Conservation (phyloP, 192 early-diverging fungal genomes). For the Entomortierella chlamydospora region DNA sequence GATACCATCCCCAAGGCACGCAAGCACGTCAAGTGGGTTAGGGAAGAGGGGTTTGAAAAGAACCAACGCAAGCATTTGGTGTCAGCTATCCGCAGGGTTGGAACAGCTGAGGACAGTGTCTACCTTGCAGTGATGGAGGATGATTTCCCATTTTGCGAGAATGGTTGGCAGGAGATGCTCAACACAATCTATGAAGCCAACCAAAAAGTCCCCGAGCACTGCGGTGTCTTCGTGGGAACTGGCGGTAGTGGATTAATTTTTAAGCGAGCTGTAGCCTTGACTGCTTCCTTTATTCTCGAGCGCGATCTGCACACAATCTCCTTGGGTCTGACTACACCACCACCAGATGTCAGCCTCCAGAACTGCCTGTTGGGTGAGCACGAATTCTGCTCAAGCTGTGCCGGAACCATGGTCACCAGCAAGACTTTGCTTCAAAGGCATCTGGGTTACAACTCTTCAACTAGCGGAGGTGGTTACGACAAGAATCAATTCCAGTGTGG, state of each 20-base stretch:
- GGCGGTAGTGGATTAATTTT: conserved; percentile 62
- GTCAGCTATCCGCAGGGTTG: conserved; percentile 53
- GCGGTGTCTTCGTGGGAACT: conserved; percentile 67
- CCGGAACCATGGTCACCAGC: conserved; percentile 60
- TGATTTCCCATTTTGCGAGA: conserved; percentile 65
- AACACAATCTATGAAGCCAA: conserved; percentile 62
- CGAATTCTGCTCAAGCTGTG: conserved; percentile 57
- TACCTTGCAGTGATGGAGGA: conserved; percentile 65
- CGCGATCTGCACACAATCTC: conserved; percentile 10
- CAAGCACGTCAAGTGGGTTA: conserved; percentile 60
- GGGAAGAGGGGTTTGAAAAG: conserved; percentile 58
- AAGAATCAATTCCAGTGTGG: conserved; percentile 67
- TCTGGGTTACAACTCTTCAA: conserved; percentile 67
- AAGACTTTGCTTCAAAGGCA: conserved; percentile 62
- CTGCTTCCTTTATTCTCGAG: conserved; percentile 44
- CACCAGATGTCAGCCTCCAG: conserved; percentile 67
- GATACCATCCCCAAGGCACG: conserved; percentile 52
- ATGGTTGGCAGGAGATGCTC: conserved; percentile 61
- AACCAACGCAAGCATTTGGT: conserved; percentile 65
- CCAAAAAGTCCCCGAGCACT: conserved; percentile 56
- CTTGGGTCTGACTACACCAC: conserved; percentile 24
- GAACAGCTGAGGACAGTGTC: conserved; percentile 42
- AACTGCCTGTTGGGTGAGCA: conserved; percentile 61
- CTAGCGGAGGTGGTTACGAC: conserved; percentile 60
- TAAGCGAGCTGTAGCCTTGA: conserved; percentile 44